These are phyloP conservation scores for Pseudotulostoma volvatum DNA, from an alignment of 495 filamentous ascomycete species.

Conservation along the genomic window DNA sequence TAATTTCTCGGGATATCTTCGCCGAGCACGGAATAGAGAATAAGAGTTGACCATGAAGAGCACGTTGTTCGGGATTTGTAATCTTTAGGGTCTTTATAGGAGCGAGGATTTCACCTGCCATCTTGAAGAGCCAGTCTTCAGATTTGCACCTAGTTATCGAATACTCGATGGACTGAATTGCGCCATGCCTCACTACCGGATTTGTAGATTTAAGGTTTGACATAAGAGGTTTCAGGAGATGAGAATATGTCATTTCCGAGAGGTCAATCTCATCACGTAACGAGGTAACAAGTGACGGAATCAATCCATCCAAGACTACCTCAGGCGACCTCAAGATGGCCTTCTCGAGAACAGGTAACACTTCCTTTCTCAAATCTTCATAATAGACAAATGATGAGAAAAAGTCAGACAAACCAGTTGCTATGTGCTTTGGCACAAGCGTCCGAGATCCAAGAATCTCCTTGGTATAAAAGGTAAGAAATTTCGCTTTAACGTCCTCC, in stretches of 20 bases:
- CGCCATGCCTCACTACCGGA: conserved; percentile 53
- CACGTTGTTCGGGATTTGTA: conserved; percentile 62
- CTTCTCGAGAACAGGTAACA: conserved; percentile 75
- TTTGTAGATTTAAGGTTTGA: conserved; percentile 85
- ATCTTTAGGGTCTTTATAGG: conserved; percentile 72
- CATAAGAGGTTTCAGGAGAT: conserved; percentile 68
- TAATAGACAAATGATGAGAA: conserved; percentile 56
- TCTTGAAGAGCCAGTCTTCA: conserved; percentile 38
- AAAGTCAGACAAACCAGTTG: conserved; percentile 63
- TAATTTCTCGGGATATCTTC: conserved; percentile 46
- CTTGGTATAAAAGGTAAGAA: conserved; percentile 65
- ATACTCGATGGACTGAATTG: conserved; percentile 52
- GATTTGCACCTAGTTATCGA: conserved; percentile 41
- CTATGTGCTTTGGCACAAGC: conserved; percentile 52
- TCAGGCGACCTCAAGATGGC: conserved; percentile 78
- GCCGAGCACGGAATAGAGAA: conserved; percentile 38
- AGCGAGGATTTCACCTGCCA: conserved; percentile 56
- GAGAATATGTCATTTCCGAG: conserved; percentile 48
- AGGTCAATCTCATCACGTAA: conserved; percentile 59
- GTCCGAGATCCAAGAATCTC: conserved; percentile 72
- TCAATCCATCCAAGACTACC: conserved; percentile 61
- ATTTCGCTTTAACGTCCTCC: conserved; percentile 45
- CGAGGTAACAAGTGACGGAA: conserved; percentile 50
- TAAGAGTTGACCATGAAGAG: conserved; percentile 65
- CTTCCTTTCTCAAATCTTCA: conserved; percentile 57